Evolutionary conservation across 2,329 filamentous ascomycete species (phyloP).

Genomic region (Blumeria graminis): DNA sequence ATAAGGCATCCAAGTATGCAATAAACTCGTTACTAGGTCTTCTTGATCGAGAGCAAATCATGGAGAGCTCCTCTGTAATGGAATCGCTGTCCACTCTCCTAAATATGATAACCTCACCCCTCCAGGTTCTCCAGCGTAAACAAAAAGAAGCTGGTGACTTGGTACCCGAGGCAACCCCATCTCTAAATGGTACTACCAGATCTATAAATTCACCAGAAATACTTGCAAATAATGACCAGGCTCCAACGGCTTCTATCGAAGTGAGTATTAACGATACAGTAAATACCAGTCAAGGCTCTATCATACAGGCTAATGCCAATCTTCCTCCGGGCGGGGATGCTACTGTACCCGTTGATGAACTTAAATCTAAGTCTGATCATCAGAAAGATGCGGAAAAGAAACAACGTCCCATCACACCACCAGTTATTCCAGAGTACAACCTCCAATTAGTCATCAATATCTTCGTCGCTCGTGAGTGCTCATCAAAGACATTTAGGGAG

Average conservation of each 20-base stretch:
- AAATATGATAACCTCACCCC: constrained; percentile 66
- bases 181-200: constrained; percentile 8
- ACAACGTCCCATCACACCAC: constrained; percentile 40
- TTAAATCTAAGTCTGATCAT: constrained; percentile 2
- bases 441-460: constrained; percentile 89
- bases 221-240: constrained; percentile 6
- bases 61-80: constrained; percentile 95
- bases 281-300: neutral
- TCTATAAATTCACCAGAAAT: constrained; percentile 8
- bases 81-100: constrained; percentile 72
- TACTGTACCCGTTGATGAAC: neutral
- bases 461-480: constrained; percentile 85
- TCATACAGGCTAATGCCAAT: neutral
- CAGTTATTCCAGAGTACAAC: constrained; percentile 70
- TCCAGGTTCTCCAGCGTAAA: constrained; percentile 60
- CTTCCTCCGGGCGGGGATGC: neutral
- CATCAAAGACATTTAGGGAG: constrained; percentile 92
- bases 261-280: neutral
- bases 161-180: constrained; percentile 16
- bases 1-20: constrained; percentile 64
- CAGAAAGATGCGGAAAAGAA: constrained; percentile 14
- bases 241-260: constrained; percentile 3
- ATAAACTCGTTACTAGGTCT: constrained; percentile 76
- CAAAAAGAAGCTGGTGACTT: constrained; percentile 47
- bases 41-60: constrained; percentile 80